phyloP scores from a whole-genome alignment of 331 rosid genomes.

The Malus hybrid region DNA sequence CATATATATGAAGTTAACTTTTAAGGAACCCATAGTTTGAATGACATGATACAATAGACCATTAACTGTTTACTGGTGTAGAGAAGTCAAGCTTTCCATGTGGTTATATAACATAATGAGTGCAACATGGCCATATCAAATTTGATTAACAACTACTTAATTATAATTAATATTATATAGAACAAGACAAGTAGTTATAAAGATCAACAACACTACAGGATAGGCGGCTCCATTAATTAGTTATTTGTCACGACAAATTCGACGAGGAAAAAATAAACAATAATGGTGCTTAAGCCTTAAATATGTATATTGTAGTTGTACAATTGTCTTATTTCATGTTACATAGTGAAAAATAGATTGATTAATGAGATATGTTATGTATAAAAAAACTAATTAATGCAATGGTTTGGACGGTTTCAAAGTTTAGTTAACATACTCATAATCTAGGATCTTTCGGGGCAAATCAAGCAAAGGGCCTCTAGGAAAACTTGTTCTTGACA shows the following conservation, averaged over 20 bases:
- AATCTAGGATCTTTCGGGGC: slow-evolving; percentile 70
- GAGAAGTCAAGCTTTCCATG: too few relatives aligned
- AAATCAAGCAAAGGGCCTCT: slow-evolving; percentile 54
- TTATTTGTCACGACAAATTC: slow-evolving; percentile 29
- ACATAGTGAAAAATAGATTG: slow-evolving; percentile 21
- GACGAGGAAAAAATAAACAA: slow-evolving; percentile 29
- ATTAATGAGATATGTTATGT: neutral
- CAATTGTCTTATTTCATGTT: slow-evolving; percentile 24
- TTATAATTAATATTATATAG: too few relatives aligned
- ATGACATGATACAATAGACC: neutral
- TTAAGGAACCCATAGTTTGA: neutral
- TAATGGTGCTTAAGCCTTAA: slow-evolving; percentile 1
- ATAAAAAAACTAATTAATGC: slow-evolving; percentile 1
- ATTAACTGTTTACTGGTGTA: slow-evolving; percentile 1
- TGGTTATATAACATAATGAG: too few relatives aligned
- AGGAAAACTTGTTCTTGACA: slow-evolving; percentile 65
- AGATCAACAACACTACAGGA: too few relatives aligned
- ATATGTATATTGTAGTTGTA: neutral
- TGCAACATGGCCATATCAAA: too few relatives aligned
- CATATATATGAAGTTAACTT: slow-evolving; percentile 16
- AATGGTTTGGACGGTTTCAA: slow-evolving; percentile 26
- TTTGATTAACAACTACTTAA: too few relatives aligned
- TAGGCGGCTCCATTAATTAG: slow-evolving; percentile 22
- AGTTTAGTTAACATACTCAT: slow-evolving; percentile 46
- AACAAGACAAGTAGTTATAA: too few relatives aligned